A percentile compares a stretch with the other conserved stretches of the same genome.
These are phyloP conservation scores for Torulaspora pretoriensis DNA, from an alignment of 1,139 yeast species.

Conservation along the genomic window DNA sequence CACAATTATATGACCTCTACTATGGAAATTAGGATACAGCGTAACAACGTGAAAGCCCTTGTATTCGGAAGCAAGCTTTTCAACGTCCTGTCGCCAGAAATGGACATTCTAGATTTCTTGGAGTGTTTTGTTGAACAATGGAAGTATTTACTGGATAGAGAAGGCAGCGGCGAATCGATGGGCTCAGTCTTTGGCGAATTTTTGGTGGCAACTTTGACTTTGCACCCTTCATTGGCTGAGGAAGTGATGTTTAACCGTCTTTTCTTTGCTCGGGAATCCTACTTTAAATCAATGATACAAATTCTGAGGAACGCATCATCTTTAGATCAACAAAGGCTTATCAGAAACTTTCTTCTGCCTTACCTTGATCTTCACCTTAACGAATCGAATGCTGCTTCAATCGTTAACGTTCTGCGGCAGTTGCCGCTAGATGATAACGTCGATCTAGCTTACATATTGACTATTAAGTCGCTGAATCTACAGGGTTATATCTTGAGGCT, in stretches of 20 bases:
- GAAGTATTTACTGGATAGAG: slow-evolving; percentile 18
- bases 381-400: slow-evolving; percentile 15
- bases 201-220: slow-evolving; percentile 27
- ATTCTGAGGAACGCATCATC: slow-evolving; percentile 17
- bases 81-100: slow-evolving; percentile 29
- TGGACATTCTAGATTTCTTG: slow-evolving; percentile 30
- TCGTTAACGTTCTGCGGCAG: slow-evolving; percentile 22
- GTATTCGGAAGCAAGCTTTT: slow-evolving; percentile 39
- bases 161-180: background rate
- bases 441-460: slow-evolving; percentile 15
- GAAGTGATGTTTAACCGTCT: slow-evolving; percentile 26
- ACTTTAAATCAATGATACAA: slow-evolving; percentile 17
- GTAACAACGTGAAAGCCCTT: slow-evolving; percentile 26
- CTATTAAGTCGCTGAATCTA: slow-evolving; percentile 22
- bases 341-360: slow-evolving; percentile 27
- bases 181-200: slow-evolving; percentile 15
- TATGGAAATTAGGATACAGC: slow-evolving; percentile 17
- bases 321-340: slow-evolving; percentile 26
- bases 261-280: slow-evolving; percentile 14
- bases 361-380: slow-evolving; percentile 24
- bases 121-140: slow-evolving; percentile 29
- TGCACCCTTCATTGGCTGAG: slow-evolving; percentile 34
- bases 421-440: slow-evolving; percentile 20
- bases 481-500: slow-evolving; percentile 26
- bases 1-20: slow-evolving; percentile 10